Conservation (phyloP, 1,139 yeast genomes). For the Magnusiomyces tetraspermus region DNA sequence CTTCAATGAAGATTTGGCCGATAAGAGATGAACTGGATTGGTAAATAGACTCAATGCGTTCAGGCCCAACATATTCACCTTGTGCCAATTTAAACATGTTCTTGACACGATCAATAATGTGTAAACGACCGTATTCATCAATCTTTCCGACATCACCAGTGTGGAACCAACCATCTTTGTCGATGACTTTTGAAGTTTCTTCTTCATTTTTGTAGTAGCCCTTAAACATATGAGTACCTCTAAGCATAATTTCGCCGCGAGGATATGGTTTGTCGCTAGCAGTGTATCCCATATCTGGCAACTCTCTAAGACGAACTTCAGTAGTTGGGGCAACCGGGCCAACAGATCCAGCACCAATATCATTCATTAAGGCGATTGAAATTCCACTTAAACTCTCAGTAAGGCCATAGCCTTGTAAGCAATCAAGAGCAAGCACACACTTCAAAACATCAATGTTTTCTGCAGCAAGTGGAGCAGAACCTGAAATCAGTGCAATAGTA, state of each 20-base stretch:
- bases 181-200: slow-evolving; percentile 46
- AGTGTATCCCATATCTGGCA: slow-evolving; percentile 59
- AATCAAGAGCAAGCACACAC: slow-evolving; percentile 48
- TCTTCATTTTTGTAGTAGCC: slow-evolving; percentile 52
- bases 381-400: slow-evolving; percentile 69
- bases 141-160: slow-evolving; percentile 68
- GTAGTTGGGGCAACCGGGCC: slow-evolving; percentile 47
- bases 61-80: slow-evolving; percentile 77
- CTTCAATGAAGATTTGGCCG: slow-evolving; percentile 55
- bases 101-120: slow-evolving; percentile 65
- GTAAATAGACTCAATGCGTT: slow-evolving; percentile 60
- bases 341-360: slow-evolving; percentile 45
- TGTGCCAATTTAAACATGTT: slow-evolving; percentile 74
- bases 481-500: slow-evolving; percentile 40
- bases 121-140: slow-evolving; percentile 45
- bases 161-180: slow-evolving; percentile 62
- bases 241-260: slow-evolving; percentile 51
- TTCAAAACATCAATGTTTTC: slow-evolving; percentile 53
- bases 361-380: slow-evolving; percentile 40
- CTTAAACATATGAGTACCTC: slow-evolving; percentile 59
- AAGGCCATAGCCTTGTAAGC: slow-evolving; percentile 67
- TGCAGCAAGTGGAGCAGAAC: slow-evolving; percentile 67
- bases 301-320: slow-evolving; percentile 54
- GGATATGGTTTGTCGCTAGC: slow-evolving; percentile 42
- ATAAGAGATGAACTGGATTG: slow-evolving; percentile 44